phyloP scores from a whole-genome alignment of 2,329 filamentous ascomycete species.

The Pochonia chlamydosporia region DNA sequence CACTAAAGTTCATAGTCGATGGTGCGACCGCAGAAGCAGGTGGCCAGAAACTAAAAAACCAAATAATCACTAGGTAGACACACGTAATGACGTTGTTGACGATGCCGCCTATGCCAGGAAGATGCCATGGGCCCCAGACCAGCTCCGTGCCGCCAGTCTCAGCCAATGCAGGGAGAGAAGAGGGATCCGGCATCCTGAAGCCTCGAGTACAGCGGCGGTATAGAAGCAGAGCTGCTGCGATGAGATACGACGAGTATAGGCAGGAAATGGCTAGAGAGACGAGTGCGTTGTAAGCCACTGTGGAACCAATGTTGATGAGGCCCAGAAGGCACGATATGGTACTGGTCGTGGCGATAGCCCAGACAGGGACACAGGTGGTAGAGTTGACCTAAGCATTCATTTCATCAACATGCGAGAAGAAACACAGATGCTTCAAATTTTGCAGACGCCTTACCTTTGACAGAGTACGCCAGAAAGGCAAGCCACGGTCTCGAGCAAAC shows the following conservation, averaged over 20 bases:
- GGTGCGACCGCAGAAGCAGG: conserved; percentile 18
- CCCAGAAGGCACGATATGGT: conserved; percentile 23
- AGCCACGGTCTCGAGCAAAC: conserved; percentile 32
- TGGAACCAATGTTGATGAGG: conserved; percentile 27
- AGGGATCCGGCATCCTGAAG: conserved; percentile 16
- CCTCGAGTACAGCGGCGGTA: conserved; percentile 23
- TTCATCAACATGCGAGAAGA: too few relatives aligned
- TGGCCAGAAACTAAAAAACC: conserved; percentile 52
- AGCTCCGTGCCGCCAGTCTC: conserved; percentile 23
- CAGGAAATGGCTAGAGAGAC: conserved; percentile 23
- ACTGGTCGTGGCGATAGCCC: conserved; percentile 19
- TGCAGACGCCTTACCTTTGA: conserved; percentile 16
- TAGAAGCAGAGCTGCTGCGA: conserved; percentile 19
- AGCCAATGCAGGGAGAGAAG: conserved; percentile 20
- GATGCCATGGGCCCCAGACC: conserved; percentile 49
- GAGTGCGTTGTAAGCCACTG: conserved; percentile 23
- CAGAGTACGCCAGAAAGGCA: conserved; percentile 22
- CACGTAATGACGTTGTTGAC: conserved; percentile 50
- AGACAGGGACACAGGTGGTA: conserved; percentile 22
- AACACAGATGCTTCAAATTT: not conserved
- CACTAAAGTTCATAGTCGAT: conserved; percentile 40
- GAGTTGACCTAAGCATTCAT: conserved; percentile 10
- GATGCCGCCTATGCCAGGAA: conserved; percentile 44
- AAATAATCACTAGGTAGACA: conserved; percentile 45
- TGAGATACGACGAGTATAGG: conserved; percentile 24